phyloP scores from a whole-genome alignment of 2,329 filamentous ascomycete genomes.

The Stromatinia cepivora region DNA sequence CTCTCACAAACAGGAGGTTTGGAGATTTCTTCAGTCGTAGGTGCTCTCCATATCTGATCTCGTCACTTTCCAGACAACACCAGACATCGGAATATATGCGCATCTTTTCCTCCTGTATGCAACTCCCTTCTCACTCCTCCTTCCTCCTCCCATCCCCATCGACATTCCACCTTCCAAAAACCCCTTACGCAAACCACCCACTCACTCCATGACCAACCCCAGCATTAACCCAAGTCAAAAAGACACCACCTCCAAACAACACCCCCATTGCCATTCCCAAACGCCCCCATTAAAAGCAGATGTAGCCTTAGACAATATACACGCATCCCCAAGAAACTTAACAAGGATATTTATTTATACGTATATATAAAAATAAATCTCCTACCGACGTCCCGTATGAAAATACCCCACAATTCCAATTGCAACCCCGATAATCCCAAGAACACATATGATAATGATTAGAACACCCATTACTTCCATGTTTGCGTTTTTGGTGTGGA shows the following conservation, averaged over 20 bases:
- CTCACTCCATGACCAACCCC: no score
- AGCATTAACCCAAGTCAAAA: no score
- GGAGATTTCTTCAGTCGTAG: no score
- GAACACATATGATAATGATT: background rate
- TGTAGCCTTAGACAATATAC: background rate
- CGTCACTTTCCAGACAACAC: background rate
- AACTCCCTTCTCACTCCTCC: background rate
- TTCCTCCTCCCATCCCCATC: no score
- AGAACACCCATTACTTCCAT: background rate
- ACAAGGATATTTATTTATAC: background rate
- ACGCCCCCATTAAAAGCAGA: no score
- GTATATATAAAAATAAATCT: background rate
- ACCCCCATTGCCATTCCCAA: no score
- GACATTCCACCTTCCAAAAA: no score
- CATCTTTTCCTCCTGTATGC: background rate
- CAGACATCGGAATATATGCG: no score
- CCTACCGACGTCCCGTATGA: background rate
- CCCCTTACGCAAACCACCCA: no score
- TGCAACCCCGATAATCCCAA: background rate
- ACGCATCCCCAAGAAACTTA: background rate
- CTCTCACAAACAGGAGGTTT: no score
- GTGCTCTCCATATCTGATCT: background rate
- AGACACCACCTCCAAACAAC: no score
- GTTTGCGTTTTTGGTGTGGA: background rate
- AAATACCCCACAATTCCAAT: slow-evolving; percentile 1